These are phyloP conservation scores for Fusarium anthophilum DNA, from an alignment of 2,329 filamentous ascomycete genomes.

Conservation along the genomic window DNA sequence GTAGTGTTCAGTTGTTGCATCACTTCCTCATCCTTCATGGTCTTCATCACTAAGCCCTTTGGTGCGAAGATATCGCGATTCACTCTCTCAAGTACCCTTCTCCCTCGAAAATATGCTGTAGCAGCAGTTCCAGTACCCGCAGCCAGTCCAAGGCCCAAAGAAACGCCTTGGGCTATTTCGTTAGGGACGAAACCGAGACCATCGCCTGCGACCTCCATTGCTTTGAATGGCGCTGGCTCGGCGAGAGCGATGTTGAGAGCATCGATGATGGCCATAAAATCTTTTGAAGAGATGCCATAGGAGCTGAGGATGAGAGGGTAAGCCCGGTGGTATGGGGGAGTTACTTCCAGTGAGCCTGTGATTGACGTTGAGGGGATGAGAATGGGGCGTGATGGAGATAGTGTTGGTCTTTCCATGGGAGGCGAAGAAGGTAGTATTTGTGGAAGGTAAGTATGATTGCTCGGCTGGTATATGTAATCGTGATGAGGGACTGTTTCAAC, in stretches of 20 bases:
- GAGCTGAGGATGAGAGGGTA: constrained; percentile 5
- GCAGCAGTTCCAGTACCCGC: constrained; percentile 8
- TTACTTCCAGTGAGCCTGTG: background rate
- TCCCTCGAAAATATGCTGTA: constrained; percentile 7
- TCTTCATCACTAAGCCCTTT: constrained; percentile 7
- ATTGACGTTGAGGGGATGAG: constrained; percentile 10
- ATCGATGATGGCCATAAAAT: background rate
- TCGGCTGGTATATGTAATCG: background rate
- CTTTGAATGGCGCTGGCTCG: constrained; percentile 3
- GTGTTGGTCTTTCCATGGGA: too few relatives aligned
- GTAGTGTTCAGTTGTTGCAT: background rate
- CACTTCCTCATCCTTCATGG: constrained; percentile 1
- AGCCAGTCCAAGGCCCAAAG: constrained; percentile 3
- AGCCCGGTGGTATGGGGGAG: constrained; percentile 10
- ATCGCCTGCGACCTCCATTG: background rate
- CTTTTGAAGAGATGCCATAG: background rate
- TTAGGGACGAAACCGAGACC: constrained; percentile 9
- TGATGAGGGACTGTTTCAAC: background rate
- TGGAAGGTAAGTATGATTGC: background rate
- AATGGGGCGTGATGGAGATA: background rate
- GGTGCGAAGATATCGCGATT: background rate
- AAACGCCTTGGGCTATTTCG: constrained; percentile 2
- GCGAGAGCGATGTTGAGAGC: constrained; percentile 1
- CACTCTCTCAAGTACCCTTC: background rate
- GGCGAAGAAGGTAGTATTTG: too few relatives aligned